These are phyloP conservation scores for Leccinum broughii DNA, from an alignment of 768 basidiomycete genomes.

Conservation along the genomic window DNA sequence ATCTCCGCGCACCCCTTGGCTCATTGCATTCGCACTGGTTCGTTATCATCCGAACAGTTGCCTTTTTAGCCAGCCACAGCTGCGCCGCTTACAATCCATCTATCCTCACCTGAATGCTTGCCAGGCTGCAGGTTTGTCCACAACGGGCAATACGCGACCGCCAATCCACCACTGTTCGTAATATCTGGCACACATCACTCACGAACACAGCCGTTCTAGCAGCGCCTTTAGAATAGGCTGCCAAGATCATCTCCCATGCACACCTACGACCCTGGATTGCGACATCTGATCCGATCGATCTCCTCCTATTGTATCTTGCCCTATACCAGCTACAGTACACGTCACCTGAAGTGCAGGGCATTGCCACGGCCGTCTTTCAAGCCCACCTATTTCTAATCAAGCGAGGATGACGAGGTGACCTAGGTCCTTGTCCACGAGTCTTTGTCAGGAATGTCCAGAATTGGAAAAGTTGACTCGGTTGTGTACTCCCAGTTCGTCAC, in stretches of 20 bases:
- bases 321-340: slow-evolving; percentile 6
- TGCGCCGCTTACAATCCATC: slow-evolving; percentile 4
- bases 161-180: neutral
- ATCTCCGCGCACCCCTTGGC: neutral
- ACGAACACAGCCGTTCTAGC: neutral
- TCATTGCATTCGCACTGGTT: neutral
- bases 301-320: slow-evolving; percentile 12
- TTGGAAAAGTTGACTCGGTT: neutral
- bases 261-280: slow-evolving; percentile 2
- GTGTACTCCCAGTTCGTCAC: neutral
- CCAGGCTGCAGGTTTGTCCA: neutral
- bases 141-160: neutral
- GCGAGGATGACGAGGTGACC: slow-evolving; percentile 23
- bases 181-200: neutral
- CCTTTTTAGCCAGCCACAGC: neutral
- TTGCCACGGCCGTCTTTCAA: neutral
- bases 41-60: slow-evolving; percentile 1
- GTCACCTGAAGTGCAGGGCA: slow-evolving; percentile 8
- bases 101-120: neutral
- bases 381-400: slow-evolving; percentile 6
- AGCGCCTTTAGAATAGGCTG: neutral
- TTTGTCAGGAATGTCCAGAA: slow-evolving; percentile 1
- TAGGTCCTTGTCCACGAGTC: slow-evolving; percentile 23
- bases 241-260: neutral
- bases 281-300: slow-evolving; percentile 24